Evolutionary conservation across 2,329 filamentous ascomycete genomes (phyloP).

Genomic region (Nannizzia gypsea): DNA sequence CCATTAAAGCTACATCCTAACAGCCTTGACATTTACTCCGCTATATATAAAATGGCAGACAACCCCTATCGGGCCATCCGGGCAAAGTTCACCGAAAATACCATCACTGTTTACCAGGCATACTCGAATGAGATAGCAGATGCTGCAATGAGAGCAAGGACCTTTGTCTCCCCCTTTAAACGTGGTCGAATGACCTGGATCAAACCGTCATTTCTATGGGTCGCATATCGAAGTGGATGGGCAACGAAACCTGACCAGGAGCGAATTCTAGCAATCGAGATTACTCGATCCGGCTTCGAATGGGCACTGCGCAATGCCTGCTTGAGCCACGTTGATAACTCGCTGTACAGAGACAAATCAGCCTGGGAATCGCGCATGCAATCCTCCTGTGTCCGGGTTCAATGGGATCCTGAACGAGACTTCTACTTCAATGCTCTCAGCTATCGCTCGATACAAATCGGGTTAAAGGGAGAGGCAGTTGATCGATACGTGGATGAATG

Average conservation of each 20-base stretch:
- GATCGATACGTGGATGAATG: slow-evolving; percentile 40
- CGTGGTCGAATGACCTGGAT: slow-evolving; percentile 53
- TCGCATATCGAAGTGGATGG: slow-evolving; percentile 53
- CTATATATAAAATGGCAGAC: slow-evolving; percentile 2
- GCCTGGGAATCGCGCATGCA: slow-evolving; percentile 16
- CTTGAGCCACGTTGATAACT: slow-evolving; percentile 7
- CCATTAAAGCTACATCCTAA: too few species aligned
- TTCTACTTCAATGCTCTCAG: slow-evolving; percentile 35
- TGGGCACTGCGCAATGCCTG: slow-evolving; percentile 31
- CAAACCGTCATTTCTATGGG: slow-evolving; percentile 53
- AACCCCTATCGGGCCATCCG: slow-evolving; percentile 40
- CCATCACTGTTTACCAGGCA: slow-evolving; percentile 52
- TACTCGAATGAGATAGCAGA: slow-evolving; percentile 44
- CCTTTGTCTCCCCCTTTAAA: slow-evolving; percentile 42
- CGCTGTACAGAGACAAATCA: slow-evolving; percentile 13
- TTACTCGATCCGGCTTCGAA: slow-evolving; percentile 42
- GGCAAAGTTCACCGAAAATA: slow-evolving; percentile 38
- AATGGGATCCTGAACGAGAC: slow-evolving; percentile 53
- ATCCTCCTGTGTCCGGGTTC: slow-evolving; percentile 38
- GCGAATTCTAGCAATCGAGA: slow-evolving; percentile 46
- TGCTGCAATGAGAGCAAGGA: slow-evolving; percentile 41
- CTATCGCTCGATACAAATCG: slow-evolving; percentile 51
- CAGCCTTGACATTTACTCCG: too few species aligned
- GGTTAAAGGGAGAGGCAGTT: slow-evolving; percentile 40
- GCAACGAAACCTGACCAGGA: slow-evolving; percentile 44